Percentiles rank a stretch among this genome's conserved stretches.
These are phyloP conservation scores for Coemansia sp. DNA, from an alignment of 371 early-diverging fungal genomes.

Conservation along the genomic window DNA sequence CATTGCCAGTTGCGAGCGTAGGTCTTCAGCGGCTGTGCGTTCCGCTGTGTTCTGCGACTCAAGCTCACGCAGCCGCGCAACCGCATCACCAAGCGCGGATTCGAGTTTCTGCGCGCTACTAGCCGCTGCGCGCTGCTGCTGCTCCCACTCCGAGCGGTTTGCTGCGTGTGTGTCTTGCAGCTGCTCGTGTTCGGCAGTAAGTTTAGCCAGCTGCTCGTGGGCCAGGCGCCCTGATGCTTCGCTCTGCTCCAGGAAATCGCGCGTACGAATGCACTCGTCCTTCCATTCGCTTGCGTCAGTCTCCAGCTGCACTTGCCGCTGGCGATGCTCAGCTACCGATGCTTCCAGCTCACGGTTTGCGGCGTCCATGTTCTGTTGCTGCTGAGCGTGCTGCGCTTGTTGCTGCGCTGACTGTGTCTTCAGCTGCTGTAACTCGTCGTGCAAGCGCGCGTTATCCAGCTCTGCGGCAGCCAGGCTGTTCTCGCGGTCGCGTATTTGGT, in stretches of 20 bases:
- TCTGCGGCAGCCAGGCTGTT: background rate
- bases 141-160: constrained; percentile 4
- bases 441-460: background rate
- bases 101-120: constrained; percentile 16
- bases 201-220: constrained; percentile 4
- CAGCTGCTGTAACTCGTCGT: background rate
- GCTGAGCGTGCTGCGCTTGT: background rate
- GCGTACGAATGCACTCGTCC: constrained; percentile 18
- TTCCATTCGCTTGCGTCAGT: constrained; percentile 23
- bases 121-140: constrained; percentile 2
- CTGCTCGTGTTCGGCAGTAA: constrained; percentile 1
- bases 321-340: background rate
- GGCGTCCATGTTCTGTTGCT: background rate
- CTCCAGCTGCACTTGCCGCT: background rate
- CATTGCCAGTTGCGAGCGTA: constrained; percentile 5
- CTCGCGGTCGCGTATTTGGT: background rate
- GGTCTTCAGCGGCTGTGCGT: constrained; percentile 10
- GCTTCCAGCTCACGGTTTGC: background rate
- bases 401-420: background rate
- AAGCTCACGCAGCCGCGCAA: constrained; percentile 23
- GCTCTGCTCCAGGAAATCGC: constrained; percentile 8
- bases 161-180: constrained; percentile 1
- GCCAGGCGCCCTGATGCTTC: background rate
- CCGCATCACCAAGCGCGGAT: constrained; percentile 27
- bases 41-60: constrained; percentile 26